A percentile compares a stretch with the other conserved stretches of the same genome.
These are phyloP conservation scores for Astrothelium subdiscretum DNA, from an alignment of 495 filamentous ascomycete species.

Conservation along the genomic window DNA sequence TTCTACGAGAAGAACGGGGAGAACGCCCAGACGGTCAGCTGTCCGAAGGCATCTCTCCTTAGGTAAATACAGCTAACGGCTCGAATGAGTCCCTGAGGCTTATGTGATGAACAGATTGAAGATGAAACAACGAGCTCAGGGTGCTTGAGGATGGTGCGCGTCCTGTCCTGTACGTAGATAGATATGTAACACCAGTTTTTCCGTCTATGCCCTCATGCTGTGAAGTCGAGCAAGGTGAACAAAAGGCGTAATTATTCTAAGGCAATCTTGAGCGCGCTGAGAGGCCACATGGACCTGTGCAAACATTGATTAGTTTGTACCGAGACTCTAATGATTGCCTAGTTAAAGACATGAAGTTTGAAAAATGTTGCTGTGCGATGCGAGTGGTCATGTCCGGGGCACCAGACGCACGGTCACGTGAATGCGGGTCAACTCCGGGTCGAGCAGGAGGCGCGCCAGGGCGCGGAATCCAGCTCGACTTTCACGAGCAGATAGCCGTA, in stretches of 20 bases:
- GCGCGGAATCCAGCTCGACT: not conserved
- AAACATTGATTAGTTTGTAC: constrained; percentile 86
- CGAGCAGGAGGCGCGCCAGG: too few relatives aligned
- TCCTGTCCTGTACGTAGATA: constrained; percentile 4
- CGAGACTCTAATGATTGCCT: constrained; percentile 99
- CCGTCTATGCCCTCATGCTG: constrained; percentile 39
- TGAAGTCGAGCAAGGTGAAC: constrained; percentile 51
- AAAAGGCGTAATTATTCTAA: constrained; percentile 67
- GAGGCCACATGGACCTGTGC: constrained; percentile 79
- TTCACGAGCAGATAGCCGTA: too few relatives aligned
- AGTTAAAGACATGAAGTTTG: constrained; percentile 49
- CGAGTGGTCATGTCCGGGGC: not conserved
- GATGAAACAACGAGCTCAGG: constrained; percentile 66
- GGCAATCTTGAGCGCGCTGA: constrained; percentile 97
- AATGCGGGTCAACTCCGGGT: not conserved
- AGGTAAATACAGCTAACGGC: constrained; percentile 19
- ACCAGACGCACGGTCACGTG: not conserved
- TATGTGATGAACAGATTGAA: constrained; percentile 42
- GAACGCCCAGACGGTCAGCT: constrained; percentile 63
- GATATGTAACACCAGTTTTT: constrained; percentile 21
- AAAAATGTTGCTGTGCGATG: constrained; percentile 36
- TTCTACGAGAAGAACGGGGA: constrained; percentile 81
- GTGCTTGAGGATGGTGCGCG: constrained; percentile 13
- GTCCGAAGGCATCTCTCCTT: constrained; percentile 70
- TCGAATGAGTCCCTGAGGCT: not conserved